These are phyloP conservation scores for Tolypocladium inflatum DNA, from an alignment of 2,329 filamentous ascomycete species.

Conservation along the genomic window DNA sequence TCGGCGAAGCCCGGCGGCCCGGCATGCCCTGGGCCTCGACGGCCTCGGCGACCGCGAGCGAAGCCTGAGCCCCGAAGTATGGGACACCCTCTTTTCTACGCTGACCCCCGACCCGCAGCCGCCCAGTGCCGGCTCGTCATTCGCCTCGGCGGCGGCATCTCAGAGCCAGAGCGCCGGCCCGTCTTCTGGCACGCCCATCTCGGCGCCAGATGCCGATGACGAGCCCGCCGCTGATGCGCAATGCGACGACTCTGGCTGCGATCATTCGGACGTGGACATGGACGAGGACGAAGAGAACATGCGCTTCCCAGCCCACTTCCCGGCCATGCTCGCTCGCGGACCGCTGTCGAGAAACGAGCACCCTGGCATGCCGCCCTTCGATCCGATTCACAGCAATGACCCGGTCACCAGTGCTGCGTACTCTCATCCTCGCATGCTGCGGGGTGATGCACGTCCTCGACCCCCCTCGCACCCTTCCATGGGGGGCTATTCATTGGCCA, in stretches of 20 bases:
- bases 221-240: conserved; percentile 25
- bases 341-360: neutral
- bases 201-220: conserved; percentile 26
- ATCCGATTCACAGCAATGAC: neutral
- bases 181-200: conserved; percentile 32
- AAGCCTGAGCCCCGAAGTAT: conserved; percentile 69
- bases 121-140: conserved; percentile 74
- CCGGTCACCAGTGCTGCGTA: too few species aligned
- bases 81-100: conserved; percentile 74
- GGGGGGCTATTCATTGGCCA: neutral
- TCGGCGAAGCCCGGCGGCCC: neutral
- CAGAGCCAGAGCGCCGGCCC: conserved; percentile 32
- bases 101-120: conserved; percentile 73
- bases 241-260: conserved; percentile 40
- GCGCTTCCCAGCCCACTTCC: conserved; percentile 5
- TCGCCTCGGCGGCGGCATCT: conserved; percentile 50
- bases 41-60: conserved; percentile 78
- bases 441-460: neutral
- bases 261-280: conserved; percentile 46
- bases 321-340: conserved; percentile 7
- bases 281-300: conserved; percentile 33
- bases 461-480: neutral
- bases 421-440: neutral
- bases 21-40: conserved; percentile 35
- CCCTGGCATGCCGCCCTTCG: neutral